Percentiles rank a stretch among this genome's conserved stretches.
Evolutionary conservation across 1,284 basidiomycete genomes (phyloP).

Genomic region (Cutaneotrichosporon sp.): DNA sequence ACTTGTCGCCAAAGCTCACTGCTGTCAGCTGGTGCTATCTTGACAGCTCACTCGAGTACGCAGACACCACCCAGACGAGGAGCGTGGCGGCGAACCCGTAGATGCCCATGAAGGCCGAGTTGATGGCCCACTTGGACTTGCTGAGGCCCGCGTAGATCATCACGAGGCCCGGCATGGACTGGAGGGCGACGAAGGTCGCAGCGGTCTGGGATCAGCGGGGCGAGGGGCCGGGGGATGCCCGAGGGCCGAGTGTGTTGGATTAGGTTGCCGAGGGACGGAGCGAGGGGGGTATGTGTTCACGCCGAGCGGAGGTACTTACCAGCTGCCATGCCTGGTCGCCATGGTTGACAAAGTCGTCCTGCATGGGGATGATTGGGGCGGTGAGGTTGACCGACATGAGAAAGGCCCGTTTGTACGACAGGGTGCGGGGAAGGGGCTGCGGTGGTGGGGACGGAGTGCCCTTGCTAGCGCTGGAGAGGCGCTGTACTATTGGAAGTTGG

Average conservation of each 20-base stretch:
- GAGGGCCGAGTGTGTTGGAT: too few relatives aligned
- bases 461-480: too few relatives aligned
- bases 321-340: slow-evolving; percentile 3
- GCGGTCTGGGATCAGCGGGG: not conserved
- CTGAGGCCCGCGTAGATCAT: slow-evolving; percentile 3
- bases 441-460: too few relatives aligned
- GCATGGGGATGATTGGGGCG: not conserved
- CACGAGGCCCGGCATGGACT: slow-evolving; percentile 2
- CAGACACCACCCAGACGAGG: not conserved
- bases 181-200: not conserved
- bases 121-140: slow-evolving; percentile 6
- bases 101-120: slow-evolving; percentile 1
- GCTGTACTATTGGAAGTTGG: too few relatives aligned
- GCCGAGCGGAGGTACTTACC: too few relatives aligned
- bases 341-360: not conserved
- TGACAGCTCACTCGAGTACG: not conserved
- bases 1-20: not conserved
- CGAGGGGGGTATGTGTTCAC: too few relatives aligned
- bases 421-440: too few relatives aligned
- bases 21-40: not conserved
- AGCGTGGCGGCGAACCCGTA: slow-evolving; percentile 1
- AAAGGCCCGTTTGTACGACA: not conserved
- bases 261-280: too few relatives aligned
- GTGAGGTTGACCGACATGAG: not conserved
- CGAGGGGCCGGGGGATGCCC: too few relatives aligned